These are phyloP conservation scores for Saccharomyces hybrid DNA, from an alignment of 1,139 yeast genomes.

Conservation along the genomic window DNA sequence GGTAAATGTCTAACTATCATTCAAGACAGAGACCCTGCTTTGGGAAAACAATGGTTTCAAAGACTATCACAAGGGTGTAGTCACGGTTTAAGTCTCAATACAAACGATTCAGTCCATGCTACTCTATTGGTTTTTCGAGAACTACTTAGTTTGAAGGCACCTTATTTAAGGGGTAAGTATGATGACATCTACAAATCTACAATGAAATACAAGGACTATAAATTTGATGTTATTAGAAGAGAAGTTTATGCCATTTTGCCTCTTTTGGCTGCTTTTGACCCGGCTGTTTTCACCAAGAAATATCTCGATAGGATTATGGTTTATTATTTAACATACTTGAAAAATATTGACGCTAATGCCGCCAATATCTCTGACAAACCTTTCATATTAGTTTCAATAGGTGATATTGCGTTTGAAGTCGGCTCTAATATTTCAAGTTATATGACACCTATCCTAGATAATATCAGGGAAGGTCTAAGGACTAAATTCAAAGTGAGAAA, in stretches of 20 bases:
- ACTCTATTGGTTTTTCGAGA: constrained; percentile 78
- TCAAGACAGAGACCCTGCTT: constrained; percentile 66
- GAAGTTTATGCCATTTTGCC: constrained; percentile 83
- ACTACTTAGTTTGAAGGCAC: constrained; percentile 57
- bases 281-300: constrained; percentile 68
- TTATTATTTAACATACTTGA: constrained; percentile 71
- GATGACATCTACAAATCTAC: constrained; percentile 73
- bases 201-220: constrained; percentile 69
- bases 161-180: constrained; percentile 62
- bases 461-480: constrained; percentile 75
- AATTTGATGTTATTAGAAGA: constrained; percentile 64
- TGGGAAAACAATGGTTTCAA: constrained; percentile 67
- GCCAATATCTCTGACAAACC: constrained; percentile 48
- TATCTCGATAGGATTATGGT: constrained; percentile 75
- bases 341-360: constrained; percentile 44
- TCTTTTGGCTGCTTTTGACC: constrained; percentile 69
- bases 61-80: constrained; percentile 59
- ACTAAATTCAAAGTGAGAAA: constrained; percentile 60
- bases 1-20: constrained; percentile 72
- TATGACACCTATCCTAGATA: constrained; percentile 76
- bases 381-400: constrained; percentile 74
- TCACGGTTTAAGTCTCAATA: constrained; percentile 40
- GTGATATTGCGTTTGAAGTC: constrained; percentile 76
- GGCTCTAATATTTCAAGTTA: constrained; percentile 85
- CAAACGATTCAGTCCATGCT: constrained; percentile 76